These are phyloP conservation scores for Choiromyces venosus DNA, from an alignment of 495 filamentous ascomycete species.

Conservation along the genomic window DNA sequence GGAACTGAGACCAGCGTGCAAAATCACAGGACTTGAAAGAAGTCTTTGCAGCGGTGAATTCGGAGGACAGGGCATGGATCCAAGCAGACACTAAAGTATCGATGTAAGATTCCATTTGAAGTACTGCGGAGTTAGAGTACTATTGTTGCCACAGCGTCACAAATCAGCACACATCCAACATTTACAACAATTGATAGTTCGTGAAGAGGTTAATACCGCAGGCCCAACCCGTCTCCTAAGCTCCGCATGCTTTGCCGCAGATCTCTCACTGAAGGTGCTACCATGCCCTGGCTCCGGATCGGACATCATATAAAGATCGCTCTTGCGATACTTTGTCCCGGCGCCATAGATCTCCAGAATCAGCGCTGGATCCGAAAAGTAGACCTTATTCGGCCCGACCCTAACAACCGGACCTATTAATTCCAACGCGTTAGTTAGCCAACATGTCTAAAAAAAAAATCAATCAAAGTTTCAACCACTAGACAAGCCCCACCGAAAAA, in stretches of 20 bases:
- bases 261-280: background rate
- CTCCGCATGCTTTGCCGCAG: background rate
- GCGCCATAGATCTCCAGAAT: slow-evolving; percentile 9
- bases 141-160: background rate
- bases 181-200: background rate
- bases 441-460: background rate
- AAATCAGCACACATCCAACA: background rate
- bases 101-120: background rate
- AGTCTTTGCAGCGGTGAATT: background rate
- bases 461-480: background rate
- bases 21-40: background rate
- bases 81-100: background rate
- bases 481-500: no score
- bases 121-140: background rate
- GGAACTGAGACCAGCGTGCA: background rate
- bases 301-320: background rate
- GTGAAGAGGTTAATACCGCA: background rate
- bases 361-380: background rate
- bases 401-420: slow-evolving; percentile 3
- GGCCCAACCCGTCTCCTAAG: background rate
- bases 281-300: background rate
- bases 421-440: background rate
- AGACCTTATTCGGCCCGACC: slow-evolving; percentile 1
- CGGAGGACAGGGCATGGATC: background rate
- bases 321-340: background rate